Base-by-base conservation (phyloP, 768 basidiomycete genomes). In the Crepidotus variabilis region DNA sequence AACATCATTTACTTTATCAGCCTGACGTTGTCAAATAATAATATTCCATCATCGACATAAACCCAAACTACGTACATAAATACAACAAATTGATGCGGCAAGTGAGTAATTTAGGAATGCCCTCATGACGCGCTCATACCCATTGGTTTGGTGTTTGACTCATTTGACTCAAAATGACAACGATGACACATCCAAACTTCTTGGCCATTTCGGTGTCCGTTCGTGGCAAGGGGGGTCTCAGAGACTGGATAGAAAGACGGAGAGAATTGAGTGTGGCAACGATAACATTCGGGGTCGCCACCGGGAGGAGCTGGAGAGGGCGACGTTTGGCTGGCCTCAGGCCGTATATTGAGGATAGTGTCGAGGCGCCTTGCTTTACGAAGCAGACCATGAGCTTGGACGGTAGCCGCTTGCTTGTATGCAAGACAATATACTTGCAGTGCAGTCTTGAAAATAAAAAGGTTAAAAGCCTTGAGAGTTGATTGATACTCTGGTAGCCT, bases 351-450 rank as follows among this genome's bases (percentile, higher is more conserved):
- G 59, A 94, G 74, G 47, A 92, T 77, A 28, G 75, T 73, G 65
- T 98, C 96, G 18, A 98, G 76, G 16, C 93, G 84, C 16, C 84
- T 83, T 7, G 94, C 94, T 71, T 95, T 95, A 51, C 96, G 90
- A 22, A 97, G 81, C 6, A 95, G 79, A 1, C 85, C 90, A 67
- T 96, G 93, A 1, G 92, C 85, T 62, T 90, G 86, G 11, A 76
- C 75, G 2, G 86, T 73, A 1, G 78, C 76, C 6, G 88, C 86
- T 63, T 87, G 87, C 70, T 98, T 98, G 77, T 94, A 95, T 10
- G 82, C 79, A 57, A 82, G 82, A 52, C 87, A 88, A 68, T 91
- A 98, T 11, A 91, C 85, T 72, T 97, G 93, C 18, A 98, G 79
- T 0, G 93, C 90, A 9, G 92, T 93, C 94, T 97, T 61, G 8